Conservation (phyloP, 2,329 filamentous ascomycete species). For the Xylaria sp. region DNA sequence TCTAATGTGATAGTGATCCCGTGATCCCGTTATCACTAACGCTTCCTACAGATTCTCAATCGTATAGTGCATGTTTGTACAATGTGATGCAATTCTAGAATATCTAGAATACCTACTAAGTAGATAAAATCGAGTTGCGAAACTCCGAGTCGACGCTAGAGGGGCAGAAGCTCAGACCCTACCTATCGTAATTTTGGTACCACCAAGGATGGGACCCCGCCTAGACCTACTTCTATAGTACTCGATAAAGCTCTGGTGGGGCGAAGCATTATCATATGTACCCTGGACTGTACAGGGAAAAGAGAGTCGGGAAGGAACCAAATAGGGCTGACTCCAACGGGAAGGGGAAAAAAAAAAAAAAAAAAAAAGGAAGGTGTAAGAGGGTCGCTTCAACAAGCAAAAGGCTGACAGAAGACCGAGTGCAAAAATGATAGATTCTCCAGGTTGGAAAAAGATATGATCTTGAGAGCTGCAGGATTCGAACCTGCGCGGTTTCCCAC, state of each 20-base stretch:
- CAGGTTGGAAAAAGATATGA: too few relatives aligned
- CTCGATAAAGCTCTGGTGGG: neutral
- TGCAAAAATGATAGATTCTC: too few relatives aligned
- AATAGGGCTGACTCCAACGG: too few relatives aligned
- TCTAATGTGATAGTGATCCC: too few relatives aligned
- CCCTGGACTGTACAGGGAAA: neutral
- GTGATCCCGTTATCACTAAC: too few relatives aligned
- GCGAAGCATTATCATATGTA: neutral
- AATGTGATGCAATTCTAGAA: neutral
- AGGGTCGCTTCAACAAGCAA: conserved; percentile 31
- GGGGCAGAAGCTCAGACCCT: neutral
- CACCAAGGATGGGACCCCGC: neutral
- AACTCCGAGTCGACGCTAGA: neutral
- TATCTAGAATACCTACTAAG: too few relatives aligned
- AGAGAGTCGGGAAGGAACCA: too few relatives aligned
- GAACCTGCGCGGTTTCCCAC: conserved; percentile 31
- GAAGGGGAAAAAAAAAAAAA: neutral
- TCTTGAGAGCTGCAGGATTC: conserved; percentile 31
- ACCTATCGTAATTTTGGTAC: neutral
- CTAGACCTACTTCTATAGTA: too few relatives aligned
- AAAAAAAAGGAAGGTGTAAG: conserved; percentile 13
- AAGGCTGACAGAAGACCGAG: too few relatives aligned
- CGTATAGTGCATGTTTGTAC: neutral
- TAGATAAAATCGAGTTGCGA: neutral
- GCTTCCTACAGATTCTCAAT: neutral